These are phyloP conservation scores for Sporisorium reilianum DNA, from an alignment of 1,284 basidiomycete genomes.

Conservation along the genomic window DNA sequence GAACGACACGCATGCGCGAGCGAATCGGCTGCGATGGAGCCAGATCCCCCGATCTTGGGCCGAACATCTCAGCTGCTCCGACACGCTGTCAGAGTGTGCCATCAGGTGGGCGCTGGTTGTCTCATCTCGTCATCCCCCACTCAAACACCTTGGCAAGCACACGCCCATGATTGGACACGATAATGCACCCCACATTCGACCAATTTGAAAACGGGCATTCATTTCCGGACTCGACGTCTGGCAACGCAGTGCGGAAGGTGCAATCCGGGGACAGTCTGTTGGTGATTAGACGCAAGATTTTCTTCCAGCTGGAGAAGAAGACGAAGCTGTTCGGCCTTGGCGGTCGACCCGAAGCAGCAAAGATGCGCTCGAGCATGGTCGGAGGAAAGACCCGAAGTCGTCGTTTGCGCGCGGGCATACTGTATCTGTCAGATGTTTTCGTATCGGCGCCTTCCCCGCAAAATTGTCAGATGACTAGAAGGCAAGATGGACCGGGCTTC, in stretches of 20 bases:
- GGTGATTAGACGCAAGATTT: background rate
- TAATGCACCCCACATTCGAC: background rate
- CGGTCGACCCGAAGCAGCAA: slow-evolving; percentile 1
- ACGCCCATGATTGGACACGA: background rate
- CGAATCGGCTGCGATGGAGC: background rate
- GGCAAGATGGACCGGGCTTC: no score
- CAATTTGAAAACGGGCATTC: no score
- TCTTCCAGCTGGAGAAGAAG: no score
- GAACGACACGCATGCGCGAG: background rate
- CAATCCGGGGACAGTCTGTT: background rate
- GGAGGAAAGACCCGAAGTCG: background rate
- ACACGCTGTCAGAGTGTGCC: background rate
- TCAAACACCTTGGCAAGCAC: background rate
- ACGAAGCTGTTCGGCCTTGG: background rate
- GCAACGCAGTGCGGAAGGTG: background rate
- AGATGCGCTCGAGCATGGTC: background rate
- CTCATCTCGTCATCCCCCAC: no score
- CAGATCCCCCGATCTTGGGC: no score
- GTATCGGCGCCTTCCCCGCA: background rate
- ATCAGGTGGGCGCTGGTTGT: no score
- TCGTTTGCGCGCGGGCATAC: no score
- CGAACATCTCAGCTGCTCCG: no score
- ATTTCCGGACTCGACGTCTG: background rate
- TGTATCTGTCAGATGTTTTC: background rate
- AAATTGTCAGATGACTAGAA: no score